Evolutionary conservation across 2,329 filamentous ascomycete genomes (phyloP).

Genomic region (Cladosporium sp.): DNA sequence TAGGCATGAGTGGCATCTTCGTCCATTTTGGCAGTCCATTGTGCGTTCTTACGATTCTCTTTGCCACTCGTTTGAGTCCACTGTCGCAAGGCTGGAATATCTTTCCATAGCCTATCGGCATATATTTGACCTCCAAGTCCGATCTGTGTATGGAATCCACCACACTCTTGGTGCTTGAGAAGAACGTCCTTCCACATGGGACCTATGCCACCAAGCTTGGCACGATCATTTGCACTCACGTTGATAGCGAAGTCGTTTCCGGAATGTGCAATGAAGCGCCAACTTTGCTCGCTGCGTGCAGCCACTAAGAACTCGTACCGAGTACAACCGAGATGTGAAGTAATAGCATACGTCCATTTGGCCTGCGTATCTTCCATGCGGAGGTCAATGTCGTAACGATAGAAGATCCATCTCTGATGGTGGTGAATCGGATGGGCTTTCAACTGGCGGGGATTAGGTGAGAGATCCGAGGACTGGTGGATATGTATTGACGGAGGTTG

Average conservation of each 20-base stretch:
- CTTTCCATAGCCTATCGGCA: constrained; percentile 92
- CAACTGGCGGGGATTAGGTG: constrained; percentile 82
- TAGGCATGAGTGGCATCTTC: constrained; percentile 95
- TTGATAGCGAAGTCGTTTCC: constrained; percentile 92
- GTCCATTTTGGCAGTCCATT: constrained; percentile 91
- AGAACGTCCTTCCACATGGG: constrained; percentile 99
- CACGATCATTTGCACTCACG: constrained; percentile 79
- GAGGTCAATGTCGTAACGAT: constrained; percentile 87
- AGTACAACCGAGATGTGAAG: constrained; percentile 94
- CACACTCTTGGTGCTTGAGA: constrained; percentile 94
- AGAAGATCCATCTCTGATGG: constrained; percentile 93
- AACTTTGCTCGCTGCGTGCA: constrained; percentile 81
- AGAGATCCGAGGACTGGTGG: constrained; percentile 83
- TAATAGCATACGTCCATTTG: constrained; percentile 97
- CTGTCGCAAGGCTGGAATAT: constrained; percentile 87
- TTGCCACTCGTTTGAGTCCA: constrained; percentile 93
- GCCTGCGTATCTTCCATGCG: constrained; percentile 75
- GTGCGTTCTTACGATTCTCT: constrained; percentile 82
- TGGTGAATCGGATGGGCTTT: constrained; percentile 76
- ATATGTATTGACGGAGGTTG: constrained; percentile 96
- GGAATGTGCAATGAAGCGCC: constrained; percentile 94
- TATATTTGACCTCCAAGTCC: constrained; percentile 94
- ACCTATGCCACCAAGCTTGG: constrained; percentile 79
- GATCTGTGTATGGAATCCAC: constrained; percentile 90
- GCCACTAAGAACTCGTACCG: constrained; percentile 96